phyloP scores from a whole-genome alignment of 2,329 filamentous ascomycete genomes.

The Beauveria scarabaeidicola region DNA sequence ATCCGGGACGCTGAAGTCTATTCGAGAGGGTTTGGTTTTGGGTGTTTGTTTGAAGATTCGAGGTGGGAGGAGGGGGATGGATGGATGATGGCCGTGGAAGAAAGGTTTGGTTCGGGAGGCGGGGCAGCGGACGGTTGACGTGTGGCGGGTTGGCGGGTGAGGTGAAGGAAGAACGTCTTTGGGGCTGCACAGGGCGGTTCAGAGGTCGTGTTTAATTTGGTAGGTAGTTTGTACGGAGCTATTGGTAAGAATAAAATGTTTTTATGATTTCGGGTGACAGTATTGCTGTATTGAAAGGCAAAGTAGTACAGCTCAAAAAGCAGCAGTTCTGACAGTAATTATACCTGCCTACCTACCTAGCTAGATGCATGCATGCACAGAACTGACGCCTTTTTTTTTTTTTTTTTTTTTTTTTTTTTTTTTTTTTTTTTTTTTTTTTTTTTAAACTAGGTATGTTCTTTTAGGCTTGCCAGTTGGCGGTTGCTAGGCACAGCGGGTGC shows the following conservation, averaged over 20 bases:
- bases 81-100: not conserved
- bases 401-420: not conserved
- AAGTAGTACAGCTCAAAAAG: not conserved
- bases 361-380: not conserved
- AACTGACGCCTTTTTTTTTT: not conserved
- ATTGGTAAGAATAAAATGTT: not conserved
- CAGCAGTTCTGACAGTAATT: not conserved
- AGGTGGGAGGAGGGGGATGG: not conserved
- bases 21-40: not conserved
- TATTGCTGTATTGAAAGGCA: not conserved
- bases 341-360: not conserved
- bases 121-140: not conserved
- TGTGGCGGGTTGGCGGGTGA: not conserved
- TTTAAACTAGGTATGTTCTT: no score
- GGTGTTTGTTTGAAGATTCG: not conserved
- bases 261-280: not conserved
- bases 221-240: not conserved
- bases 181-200: not conserved
- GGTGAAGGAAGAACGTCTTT: not conserved
- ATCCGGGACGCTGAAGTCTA: slow-evolving; percentile 2
- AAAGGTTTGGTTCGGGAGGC: slow-evolving; percentile 5
- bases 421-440: not conserved
- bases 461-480: not conserved
- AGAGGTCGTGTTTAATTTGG: not conserved
- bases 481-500: not conserved